A percentile compares a stretch with the other conserved stretches of the same genome.
These are phyloP conservation scores for Aspergillus sp. DNA, from an alignment of 2,329 filamentous ascomycete genomes.

Conservation along the genomic window DNA sequence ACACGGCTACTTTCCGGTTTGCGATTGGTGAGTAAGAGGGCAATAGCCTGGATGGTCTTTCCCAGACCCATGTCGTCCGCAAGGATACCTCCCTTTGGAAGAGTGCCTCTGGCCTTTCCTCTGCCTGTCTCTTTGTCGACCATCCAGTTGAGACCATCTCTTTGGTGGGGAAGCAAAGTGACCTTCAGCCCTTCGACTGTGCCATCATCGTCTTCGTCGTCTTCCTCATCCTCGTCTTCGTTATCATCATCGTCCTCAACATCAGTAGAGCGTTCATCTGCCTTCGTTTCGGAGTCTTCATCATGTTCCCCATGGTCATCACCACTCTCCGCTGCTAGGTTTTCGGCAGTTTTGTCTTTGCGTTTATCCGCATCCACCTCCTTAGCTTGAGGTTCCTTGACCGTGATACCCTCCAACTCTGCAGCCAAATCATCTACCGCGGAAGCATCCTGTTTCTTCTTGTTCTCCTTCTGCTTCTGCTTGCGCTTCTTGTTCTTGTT, in stretches of 20 bases:
- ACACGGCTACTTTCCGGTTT: constrained; percentile 44
- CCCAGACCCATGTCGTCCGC: constrained; percentile 94
- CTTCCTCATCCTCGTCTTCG: constrained; percentile 28
- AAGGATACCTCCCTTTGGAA: constrained; percentile 87
- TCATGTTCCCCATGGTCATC: constrained; percentile 23
- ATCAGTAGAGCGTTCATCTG: constrained; percentile 38
- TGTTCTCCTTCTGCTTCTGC: constrained; percentile 12
- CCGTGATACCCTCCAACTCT: constrained; percentile 36
- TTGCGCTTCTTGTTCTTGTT: constrained; percentile 16
- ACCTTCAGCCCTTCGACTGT: constrained; percentile 75
- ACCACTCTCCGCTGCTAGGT: neutral
- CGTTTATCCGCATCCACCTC: constrained; percentile 31
- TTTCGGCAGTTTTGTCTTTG: neutral
- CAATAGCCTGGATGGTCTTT: constrained; percentile 90
- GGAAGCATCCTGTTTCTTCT: constrained; percentile 18
- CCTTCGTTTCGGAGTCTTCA: constrained; percentile 53
- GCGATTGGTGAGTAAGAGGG: constrained; percentile 74
- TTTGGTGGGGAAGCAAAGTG: constrained; percentile 83
- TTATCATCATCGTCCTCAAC: constrained; percentile 24
- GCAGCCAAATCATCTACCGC: constrained; percentile 37
- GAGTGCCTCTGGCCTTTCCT: constrained; percentile 65
- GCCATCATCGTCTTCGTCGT: constrained; percentile 50
- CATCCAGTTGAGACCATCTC: constrained; percentile 95
- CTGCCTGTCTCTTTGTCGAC: constrained; percentile 79
- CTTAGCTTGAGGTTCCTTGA: constrained; percentile 22